These are phyloP conservation scores for Nothomitra cinnamomea DNA, from an alignment of 2,329 filamentous ascomycete genomes.

Conservation along the genomic window DNA sequence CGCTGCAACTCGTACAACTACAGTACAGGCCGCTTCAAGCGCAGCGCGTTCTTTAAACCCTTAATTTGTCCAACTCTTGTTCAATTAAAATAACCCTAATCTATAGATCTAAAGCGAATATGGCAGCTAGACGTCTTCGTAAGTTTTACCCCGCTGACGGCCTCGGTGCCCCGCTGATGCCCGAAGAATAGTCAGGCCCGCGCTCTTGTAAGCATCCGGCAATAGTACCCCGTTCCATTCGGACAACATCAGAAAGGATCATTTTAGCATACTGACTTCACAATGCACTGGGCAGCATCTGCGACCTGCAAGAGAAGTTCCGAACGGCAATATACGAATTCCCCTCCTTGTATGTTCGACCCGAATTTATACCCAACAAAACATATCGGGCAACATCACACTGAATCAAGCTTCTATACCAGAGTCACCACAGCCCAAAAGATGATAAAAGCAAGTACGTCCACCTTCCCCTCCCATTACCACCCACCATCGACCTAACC, in stretches of 20 bases:
- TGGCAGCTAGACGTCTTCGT: constrained; percentile 5
- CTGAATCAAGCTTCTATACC: neutral
- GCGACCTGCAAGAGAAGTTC: constrained; percentile 92
- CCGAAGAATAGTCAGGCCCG: constrained; percentile 9
- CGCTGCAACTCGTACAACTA: too few species aligned
- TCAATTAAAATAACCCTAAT: too few species aligned
- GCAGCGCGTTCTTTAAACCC: too few species aligned
- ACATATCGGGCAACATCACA: neutral
- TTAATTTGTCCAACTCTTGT: too few species aligned
- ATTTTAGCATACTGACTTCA: neutral
- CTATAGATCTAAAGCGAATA: neutral
- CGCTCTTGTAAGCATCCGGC: constrained; percentile 10
- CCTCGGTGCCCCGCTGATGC: neutral
- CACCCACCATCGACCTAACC: constrained; percentile 17
- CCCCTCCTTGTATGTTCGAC: constrained; percentile 48
- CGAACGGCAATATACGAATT: constrained; percentile 69
- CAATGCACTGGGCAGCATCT: constrained; percentile 42
- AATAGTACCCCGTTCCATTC: neutral
- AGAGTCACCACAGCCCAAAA: constrained; percentile 32
- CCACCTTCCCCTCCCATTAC: constrained; percentile 4
- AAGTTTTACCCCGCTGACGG: neutral
- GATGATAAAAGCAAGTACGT: constrained; percentile 30
- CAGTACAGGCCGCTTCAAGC: too few species aligned
- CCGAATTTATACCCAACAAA: constrained; percentile 3
- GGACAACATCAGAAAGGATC: neutral